phyloP scores from a whole-genome alignment of 2,329 filamentous ascomycete genomes.

The Claviceps cyperi region DNA sequence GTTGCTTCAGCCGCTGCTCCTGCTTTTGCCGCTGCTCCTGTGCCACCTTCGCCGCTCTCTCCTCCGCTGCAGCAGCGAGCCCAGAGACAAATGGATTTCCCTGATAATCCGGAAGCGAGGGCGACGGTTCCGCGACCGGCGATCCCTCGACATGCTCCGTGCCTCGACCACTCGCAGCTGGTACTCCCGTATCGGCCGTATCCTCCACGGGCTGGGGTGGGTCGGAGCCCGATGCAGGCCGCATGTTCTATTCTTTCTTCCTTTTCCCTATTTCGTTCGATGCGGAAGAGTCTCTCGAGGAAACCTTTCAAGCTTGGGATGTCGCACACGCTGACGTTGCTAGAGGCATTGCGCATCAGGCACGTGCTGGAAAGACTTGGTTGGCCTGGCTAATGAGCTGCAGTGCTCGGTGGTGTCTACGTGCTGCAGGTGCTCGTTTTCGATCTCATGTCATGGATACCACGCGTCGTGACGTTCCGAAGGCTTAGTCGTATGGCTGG shows the following conservation, averaged over 20 bases:
- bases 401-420: too few species aligned
- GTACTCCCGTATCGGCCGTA: conserved; percentile 27
- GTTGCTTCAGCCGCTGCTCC: background rate
- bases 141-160: conserved; percentile 23
- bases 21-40: conserved; percentile 9
- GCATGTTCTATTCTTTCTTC: conserved; percentile 15
- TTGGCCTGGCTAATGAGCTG: background rate
- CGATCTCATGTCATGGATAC: background rate
- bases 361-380: background rate
- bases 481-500: background rate
- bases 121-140: conserved; percentile 2
- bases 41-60: conserved; percentile 7
- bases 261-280: background rate
- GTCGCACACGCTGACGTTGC: conserved; percentile 2
- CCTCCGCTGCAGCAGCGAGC: conserved; percentile 9
- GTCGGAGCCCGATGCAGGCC: conserved; percentile 14
- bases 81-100: conserved; percentile 14
- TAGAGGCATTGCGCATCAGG: conserved; percentile 8
- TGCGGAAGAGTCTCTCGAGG: background rate
- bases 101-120: conserved; percentile 8
- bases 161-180: conserved; percentile 17
- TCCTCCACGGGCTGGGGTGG: conserved; percentile 17
- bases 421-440: too few species aligned
- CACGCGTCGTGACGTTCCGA: background rate
- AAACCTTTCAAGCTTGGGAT: background rate